Evolutionary conservation across 2,329 filamentous ascomycete species (phyloP).

Genomic region (Geosmithia morbida): DNA sequence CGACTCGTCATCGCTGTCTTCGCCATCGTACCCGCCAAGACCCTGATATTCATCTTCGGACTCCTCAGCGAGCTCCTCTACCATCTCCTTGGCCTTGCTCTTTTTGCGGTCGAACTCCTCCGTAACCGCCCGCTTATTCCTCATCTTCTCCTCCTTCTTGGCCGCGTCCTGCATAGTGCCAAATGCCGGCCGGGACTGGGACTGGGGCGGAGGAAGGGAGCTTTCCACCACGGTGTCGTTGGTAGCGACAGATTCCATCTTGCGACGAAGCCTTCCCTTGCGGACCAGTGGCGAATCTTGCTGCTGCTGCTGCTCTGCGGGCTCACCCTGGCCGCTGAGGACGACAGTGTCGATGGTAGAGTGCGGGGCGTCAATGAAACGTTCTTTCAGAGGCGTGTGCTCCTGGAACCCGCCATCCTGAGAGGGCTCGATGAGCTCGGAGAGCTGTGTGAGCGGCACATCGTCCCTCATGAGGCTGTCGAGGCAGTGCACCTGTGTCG

Average conservation of each 20-base stretch:
- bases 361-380: constrained; percentile 48
- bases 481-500: constrained; percentile 44
- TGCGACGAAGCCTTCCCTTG: constrained; percentile 38
- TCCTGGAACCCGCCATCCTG: constrained; percentile 68
- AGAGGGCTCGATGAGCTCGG: constrained; percentile 59
- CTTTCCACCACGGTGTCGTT: constrained; percentile 11
- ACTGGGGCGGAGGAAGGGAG: constrained; percentile 17
- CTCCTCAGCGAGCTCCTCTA: constrained; percentile 90
- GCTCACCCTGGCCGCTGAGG: constrained; percentile 9
- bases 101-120: constrained; percentile 67
- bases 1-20: constrained; percentile 62
- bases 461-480: constrained; percentile 37
- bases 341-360: constrained; percentile 62
- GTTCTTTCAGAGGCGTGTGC: constrained; percentile 54
- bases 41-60: constrained; percentile 98
- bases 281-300: constrained; percentile 53
- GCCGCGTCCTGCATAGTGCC: constrained; percentile 54
- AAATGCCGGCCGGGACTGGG: constrained; percentile 37
- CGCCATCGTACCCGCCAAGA: constrained; percentile 77
- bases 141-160: constrained; percentile 37
- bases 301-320: constrained; percentile 20
- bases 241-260: constrained; percentile 12
- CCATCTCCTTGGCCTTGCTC: constrained; percentile 72
- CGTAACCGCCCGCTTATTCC: constrained; percentile 33
- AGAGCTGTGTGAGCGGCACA: constrained; percentile 40